These are phyloP conservation scores for Vaccinium corymbosum DNA, from an alignment of 148 eudicot species.

Conservation along the genomic window DNA sequence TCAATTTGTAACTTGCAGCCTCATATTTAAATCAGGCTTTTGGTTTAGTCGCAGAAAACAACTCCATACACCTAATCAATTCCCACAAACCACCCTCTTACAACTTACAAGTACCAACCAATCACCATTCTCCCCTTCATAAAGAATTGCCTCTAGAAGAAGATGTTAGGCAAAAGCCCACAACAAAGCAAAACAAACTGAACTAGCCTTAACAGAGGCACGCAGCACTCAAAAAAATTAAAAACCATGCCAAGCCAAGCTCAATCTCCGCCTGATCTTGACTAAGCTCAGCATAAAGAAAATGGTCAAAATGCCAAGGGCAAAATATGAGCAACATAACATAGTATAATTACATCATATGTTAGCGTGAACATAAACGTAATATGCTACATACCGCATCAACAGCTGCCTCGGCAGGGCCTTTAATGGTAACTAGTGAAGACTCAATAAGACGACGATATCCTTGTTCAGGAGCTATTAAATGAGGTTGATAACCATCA, in stretches of 20 bases:
- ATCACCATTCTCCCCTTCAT: neutral
- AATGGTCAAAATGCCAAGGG: neutral
- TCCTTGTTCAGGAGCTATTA: constrained; percentile 98
- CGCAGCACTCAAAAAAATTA: neutral
- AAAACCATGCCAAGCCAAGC: neutral
- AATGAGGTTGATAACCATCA: constrained; percentile 99
- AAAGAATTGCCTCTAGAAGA: neutral
- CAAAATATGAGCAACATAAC: neutral
- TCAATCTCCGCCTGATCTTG: neutral
- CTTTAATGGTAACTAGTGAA: constrained; percentile 74
- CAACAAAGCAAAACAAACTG: neutral
- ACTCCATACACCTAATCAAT: neutral
- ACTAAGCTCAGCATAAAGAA: neutral
- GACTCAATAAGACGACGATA: constrained; percentile 94
- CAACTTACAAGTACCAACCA: neutral
- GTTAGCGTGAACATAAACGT: neutral
- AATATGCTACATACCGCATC: constrained; percentile 63
- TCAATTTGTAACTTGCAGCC: constrained; percentile 24
- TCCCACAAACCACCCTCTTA: neutral
- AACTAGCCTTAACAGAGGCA: neutral
- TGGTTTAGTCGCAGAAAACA: neutral
- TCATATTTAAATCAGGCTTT: neutral
- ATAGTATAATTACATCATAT: neutral
- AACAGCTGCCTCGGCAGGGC: constrained; percentile 94
- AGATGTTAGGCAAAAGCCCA: neutral